Evolutionary conservation across 73 alveolate species (phyloP).

Genomic region (Blepharisma stoltei): DNA sequence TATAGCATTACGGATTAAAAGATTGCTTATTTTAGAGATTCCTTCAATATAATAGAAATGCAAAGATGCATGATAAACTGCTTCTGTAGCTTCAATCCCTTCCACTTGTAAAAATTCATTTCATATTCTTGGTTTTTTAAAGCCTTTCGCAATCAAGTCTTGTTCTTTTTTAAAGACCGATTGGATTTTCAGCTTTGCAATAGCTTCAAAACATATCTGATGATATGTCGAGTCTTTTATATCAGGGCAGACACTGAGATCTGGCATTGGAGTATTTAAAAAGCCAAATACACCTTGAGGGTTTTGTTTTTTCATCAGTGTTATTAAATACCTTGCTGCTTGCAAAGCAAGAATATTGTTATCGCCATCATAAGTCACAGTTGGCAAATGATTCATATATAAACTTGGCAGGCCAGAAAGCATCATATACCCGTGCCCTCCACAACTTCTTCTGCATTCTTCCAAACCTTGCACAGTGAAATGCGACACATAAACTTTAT

Average conservation of each 20-base stretch:
- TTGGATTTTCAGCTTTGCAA: neutral
- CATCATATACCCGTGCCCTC: conserved; percentile 82
- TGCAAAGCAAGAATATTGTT: neutral
- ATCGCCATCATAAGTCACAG: conserved; percentile 29
- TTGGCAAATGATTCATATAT: neutral
- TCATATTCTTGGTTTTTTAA: neutral
- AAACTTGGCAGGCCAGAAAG: conserved; percentile 62
- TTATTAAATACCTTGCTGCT: conserved; percentile 7
- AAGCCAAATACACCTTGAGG: neutral
- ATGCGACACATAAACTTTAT: conserved; percentile 59
- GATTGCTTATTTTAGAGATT: neutral
- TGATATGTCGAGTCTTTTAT: neutral
- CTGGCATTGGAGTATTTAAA: neutral
- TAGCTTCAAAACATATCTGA: conserved; percentile 1
- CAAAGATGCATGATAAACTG: neutral
- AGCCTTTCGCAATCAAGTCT: neutral
- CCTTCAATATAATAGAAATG: neutral
- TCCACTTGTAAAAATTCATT: conserved; percentile 12
- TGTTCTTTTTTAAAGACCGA: neutral
- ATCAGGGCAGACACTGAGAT: neutral
- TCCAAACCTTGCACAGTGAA: conserved; percentile 60
- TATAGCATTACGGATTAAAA: neutral
- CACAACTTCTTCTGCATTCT: conserved; percentile 68
- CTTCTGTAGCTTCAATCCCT: neutral
- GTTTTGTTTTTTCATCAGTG: neutral